Evolutionary conservation across 2,329 filamentous ascomycete genomes (phyloP), one percentile per base, ranked within the genome.

Genomic region (Beauveria pseudobassiana): DNA sequence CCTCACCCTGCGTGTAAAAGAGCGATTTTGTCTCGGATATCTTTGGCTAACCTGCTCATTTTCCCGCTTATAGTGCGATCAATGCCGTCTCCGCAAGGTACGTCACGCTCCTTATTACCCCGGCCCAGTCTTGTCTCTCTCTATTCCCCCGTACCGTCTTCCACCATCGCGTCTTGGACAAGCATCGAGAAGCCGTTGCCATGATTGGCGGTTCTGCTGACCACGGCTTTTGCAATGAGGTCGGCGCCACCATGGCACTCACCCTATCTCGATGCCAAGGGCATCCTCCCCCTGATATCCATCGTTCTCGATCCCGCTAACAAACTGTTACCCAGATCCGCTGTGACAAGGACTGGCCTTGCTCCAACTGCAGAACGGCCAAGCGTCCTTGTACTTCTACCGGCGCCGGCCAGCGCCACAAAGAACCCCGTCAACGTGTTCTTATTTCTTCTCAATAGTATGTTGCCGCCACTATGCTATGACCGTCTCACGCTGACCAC

Each of bases 361-460:
- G 82, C 69, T 80, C 82, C 58, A 85, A 84, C 66, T 85, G 82
- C 67, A 77, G 79, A 40, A 81, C 77, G 26, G 80, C 81, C 30
- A 79, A 78, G 64, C 75, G 82, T 9, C 68, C 75, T 14, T 85
- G 82, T 67, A 83, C 80, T 62, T 84, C 81, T 5, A 83, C 80
- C 0, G 82, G 82, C 3, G 73, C 76, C 14, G 79, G 80, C 8
- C 82, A 84, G 67, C 78, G 80, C 63, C 79, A 81, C 28, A 82
- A 80, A 68, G 82, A 84, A 67, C 73, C 76, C 50, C 76, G 82
- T 46, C 82, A 84, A 67, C 75, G 82, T 58, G 82, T 85, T 45
- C 74, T 85, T 64, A 85, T 85, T 63, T 84, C 82, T 2, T 82
- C 81, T 49, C 82, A 85, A 77, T 85, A 85, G 82, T 85, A 72